Conservation (phyloP, 2,329 filamentous ascomycete genomes). For the Ceratocystis alfenasii region DNA sequence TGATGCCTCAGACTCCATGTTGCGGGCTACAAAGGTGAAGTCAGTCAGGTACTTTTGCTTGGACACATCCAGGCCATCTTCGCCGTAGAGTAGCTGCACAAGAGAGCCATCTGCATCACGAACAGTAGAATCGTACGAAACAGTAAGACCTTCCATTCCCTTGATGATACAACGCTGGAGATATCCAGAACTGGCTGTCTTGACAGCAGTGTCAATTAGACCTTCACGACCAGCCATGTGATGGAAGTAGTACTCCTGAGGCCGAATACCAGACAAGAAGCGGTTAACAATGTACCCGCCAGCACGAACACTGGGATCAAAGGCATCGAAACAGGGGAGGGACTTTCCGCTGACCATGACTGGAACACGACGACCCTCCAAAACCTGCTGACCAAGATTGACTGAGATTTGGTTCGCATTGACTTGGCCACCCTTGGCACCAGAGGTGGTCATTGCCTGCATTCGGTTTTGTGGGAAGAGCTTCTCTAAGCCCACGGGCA, state of each 20-base stretch:
- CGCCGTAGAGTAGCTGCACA: conserved; percentile 91
- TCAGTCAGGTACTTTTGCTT: conserved; percentile 87
- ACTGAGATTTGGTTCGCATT: conserved; percentile 97
- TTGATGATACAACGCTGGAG: conserved; percentile 95
- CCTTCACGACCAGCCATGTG: conserved; percentile 98
- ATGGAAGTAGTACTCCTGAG: conserved; percentile 98
- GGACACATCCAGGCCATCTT: conserved; percentile 86
- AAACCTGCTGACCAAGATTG: conserved; percentile 89
- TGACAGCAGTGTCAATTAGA: conserved; percentile 96
- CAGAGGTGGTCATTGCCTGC: conserved; percentile 96
- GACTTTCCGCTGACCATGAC: conserved; percentile 98
- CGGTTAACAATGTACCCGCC: conserved; percentile 90
- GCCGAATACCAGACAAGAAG: conserved; percentile 94
- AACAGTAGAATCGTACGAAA: conserved; percentile 88
- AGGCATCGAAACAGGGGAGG: conserved; percentile 83
- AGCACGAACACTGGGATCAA: conserved; percentile 76
- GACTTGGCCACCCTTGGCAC: conserved; percentile 83
- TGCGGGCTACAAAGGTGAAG: conserved; percentile 81
- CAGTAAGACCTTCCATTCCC: conserved; percentile 88
- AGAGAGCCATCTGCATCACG: conserved; percentile 87
- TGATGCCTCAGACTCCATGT: conserved; percentile 67
- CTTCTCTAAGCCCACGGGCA: conserved; percentile 75
- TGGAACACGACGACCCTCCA: conserved; percentile 89
- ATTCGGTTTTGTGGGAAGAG: conserved; percentile 95
- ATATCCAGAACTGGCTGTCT: conserved; percentile 93